Conservation (phyloP, 768 basidiomycete species). For the Pleurotus eryngii region DNA sequence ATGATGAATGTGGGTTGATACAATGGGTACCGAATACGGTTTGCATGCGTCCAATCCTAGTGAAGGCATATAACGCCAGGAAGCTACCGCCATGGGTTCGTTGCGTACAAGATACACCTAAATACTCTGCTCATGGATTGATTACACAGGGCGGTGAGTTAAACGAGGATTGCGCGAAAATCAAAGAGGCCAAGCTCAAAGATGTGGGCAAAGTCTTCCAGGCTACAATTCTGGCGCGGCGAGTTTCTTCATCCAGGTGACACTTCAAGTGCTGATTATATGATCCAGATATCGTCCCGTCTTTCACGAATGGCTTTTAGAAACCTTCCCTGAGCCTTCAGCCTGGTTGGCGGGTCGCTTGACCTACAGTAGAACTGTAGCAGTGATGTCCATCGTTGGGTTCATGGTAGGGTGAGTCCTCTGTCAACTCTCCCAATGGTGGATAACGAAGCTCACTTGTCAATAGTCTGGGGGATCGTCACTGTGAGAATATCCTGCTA, state of each 20-base stretch:
- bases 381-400: conserved; percentile 99
- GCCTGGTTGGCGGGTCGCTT: conserved; percentile 91
- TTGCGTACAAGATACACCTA: background rate
- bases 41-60: conserved; percentile 73
- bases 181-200: conserved; percentile 48
- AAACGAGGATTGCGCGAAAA: conserved; percentile 40
- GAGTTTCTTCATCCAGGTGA: conserved; percentile 18
- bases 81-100: conserved; percentile 40
- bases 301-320: conserved; percentile 96
- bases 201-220: conserved; percentile 51
- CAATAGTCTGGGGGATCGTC: conserved; percentile 90
- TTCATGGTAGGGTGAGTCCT: conserved; percentile 83
- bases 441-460: background rate
- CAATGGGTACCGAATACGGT: conserved; percentile 98
- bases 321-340: conserved; percentile 94
- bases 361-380: conserved; percentile 82
- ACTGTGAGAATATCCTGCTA: conserved; percentile 94
- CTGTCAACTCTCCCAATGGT: background rate
- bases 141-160: conserved; percentile 41
- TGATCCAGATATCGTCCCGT: conserved; percentile 70
- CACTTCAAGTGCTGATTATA: background rate
- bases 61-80: conserved; percentile 58
- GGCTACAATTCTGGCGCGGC: conserved; percentile 57
- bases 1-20: conserved; percentile 95
- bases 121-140: conserved; percentile 1